These are phyloP conservation scores for Scytalidium lignicola DNA, from an alignment of 2,329 filamentous ascomycete genomes.

Conservation along the genomic window DNA sequence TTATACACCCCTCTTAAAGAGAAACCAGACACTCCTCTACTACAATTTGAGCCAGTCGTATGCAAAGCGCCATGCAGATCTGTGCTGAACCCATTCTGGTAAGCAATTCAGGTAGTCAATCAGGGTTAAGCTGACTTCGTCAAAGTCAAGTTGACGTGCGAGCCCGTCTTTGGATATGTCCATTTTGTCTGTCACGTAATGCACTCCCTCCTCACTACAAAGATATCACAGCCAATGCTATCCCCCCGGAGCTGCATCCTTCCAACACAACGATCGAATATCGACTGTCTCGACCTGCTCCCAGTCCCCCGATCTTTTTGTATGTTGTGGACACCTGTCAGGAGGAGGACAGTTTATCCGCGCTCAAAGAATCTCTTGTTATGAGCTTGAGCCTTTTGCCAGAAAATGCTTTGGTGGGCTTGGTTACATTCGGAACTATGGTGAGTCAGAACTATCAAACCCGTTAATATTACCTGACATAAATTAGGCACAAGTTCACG, in stretches of 20 bases:
- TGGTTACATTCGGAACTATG: slow-evolving; percentile 92
- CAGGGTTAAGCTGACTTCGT: slow-evolving; percentile 16
- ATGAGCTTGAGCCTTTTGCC: slow-evolving; percentile 80
- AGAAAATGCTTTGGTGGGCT: slow-evolving; percentile 73
- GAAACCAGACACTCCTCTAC: slow-evolving; percentile 79
- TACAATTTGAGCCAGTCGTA: slow-evolving; percentile 94
- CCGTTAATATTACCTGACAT: background rate
- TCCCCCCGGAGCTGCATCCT: slow-evolving; percentile 77
- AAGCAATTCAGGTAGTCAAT: slow-evolving; percentile 27
- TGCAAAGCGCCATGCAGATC: slow-evolving; percentile 96
- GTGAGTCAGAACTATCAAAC: slow-evolving; percentile 39
- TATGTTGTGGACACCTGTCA: slow-evolving; percentile 88
- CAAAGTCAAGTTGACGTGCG: slow-evolving; percentile 75
- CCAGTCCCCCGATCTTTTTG: slow-evolving; percentile 79
- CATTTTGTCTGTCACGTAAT: slow-evolving; percentile 81
- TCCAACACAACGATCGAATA: slow-evolving; percentile 89
- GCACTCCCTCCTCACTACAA: slow-evolving; percentile 82
- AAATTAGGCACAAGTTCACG: slow-evolving; percentile 86
- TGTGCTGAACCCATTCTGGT: slow-evolving; percentile 97
- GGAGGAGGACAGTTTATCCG: slow-evolving; percentile 78
- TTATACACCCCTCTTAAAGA: slow-evolving; percentile 95
- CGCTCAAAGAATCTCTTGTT: slow-evolving; percentile 79
- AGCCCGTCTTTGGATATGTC: slow-evolving; percentile 82
- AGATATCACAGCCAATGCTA: slow-evolving; percentile 78
- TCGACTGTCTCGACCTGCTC: slow-evolving; percentile 72